phyloP scores from a whole-genome alignment of 2,329 filamentous ascomycete genomes.

The Taxawa tesnikishii region DNA sequence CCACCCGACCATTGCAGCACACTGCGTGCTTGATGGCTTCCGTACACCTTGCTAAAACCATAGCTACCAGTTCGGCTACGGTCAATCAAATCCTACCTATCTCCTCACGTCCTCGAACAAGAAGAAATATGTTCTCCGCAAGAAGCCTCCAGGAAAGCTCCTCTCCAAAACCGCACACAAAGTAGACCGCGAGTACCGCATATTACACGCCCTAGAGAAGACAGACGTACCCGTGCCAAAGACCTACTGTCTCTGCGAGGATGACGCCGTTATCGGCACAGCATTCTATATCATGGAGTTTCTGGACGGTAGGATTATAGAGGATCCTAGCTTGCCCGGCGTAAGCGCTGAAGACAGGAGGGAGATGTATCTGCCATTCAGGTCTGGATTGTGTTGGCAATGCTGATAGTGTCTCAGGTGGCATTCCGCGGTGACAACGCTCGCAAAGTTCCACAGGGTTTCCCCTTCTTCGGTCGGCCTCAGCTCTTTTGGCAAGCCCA shows the following conservation, averaged over 20 bases:
- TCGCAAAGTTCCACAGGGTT: conserved; percentile 76
- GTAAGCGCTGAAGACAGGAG: conserved; percentile 56
- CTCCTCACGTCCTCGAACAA: conserved; percentile 64
- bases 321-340: conserved; percentile 71
- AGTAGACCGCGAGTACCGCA: conserved; percentile 88
- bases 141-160: conserved; percentile 93
- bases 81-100: conserved; percentile 96
- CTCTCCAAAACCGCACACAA: conserved; percentile 90
- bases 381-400: neutral
- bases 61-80: conserved; percentile 69
- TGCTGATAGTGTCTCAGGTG: conserved; percentile 40
- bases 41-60: neutral
- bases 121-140: conserved; percentile 75
- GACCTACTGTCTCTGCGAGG: conserved; percentile 76
- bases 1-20: too few relatives aligned
- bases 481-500: conserved; percentile 56
- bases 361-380: conserved; percentile 41
- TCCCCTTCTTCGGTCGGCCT: conserved; percentile 55
- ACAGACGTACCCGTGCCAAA: conserved; percentile 80
- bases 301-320: conserved; percentile 84
- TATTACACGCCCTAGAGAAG: conserved; percentile 68
- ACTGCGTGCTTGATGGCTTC: too few relatives aligned
- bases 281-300: conserved; percentile 98
- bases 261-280: conserved; percentile 67
- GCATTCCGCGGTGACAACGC: conserved; percentile 68